A percentile compares a stretch with the other conserved stretches of the same genome.
Conservation (phyloP, 2,329 filamentous ascomycete species). For the Didymella keratinophila region DNA sequence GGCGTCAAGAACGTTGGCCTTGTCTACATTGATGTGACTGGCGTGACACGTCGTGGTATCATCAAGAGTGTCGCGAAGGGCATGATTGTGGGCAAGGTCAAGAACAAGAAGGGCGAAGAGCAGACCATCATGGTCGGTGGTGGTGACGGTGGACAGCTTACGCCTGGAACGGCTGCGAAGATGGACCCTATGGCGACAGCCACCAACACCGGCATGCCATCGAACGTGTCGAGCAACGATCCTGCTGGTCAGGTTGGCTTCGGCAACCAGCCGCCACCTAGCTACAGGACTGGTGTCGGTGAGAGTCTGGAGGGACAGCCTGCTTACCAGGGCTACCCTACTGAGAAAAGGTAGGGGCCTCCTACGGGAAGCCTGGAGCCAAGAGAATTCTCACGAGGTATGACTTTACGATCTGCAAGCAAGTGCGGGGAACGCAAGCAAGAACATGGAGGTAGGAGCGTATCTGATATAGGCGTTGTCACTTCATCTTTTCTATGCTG, state of each 20-base stretch:
- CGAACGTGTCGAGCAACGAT: constrained; percentile 33
- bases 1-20: constrained; percentile 96
- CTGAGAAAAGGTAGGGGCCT: constrained; percentile 41
- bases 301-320: constrained; percentile 49
- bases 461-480: not conserved
- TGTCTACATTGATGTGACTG: constrained; percentile 95
- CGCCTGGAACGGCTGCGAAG: constrained; percentile 51
- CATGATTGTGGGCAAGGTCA: constrained; percentile 87
- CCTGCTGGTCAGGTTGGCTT: constrained; percentile 46
- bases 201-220: constrained; percentile 41
- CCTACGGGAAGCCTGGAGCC: too few relatives aligned
- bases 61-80: constrained; percentile 94
- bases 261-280: constrained; percentile 47
- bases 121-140: constrained; percentile 72
- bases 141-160: constrained; percentile 61
- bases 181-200: constrained; percentile 40
- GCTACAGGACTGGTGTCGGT: constrained; percentile 46
- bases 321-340: constrained; percentile 40
- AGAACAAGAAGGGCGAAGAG: constrained; percentile 75
- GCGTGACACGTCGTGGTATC: constrained; percentile 86
- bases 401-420: constrained; percentile 26
- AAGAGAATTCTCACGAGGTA: constrained; percentile 27
- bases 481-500: not conserved
- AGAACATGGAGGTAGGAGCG: not conserved
- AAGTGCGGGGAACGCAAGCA: not conserved